Conservation (phyloP, 2,329 filamentous ascomycete genomes). For the Immersiporthe knoxdaviesiana region DNA sequence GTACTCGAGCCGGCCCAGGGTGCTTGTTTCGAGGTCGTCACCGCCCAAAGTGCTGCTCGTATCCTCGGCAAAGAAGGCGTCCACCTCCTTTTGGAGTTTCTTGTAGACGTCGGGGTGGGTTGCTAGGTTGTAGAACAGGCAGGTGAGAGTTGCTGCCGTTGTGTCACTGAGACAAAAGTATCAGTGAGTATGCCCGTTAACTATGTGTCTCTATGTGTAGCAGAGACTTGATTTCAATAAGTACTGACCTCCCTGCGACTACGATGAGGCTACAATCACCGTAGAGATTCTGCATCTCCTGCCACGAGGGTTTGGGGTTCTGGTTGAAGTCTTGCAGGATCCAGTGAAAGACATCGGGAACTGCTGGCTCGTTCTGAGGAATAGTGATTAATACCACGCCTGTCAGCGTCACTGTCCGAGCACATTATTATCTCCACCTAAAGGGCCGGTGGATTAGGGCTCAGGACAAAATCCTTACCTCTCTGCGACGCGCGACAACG, state of each 20-base stretch:
- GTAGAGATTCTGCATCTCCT: slow-evolving; percentile 35
- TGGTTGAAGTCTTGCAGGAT: slow-evolving; percentile 37
- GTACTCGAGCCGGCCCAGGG: slow-evolving; percentile 25
- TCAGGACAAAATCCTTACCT: slow-evolving; percentile 19
- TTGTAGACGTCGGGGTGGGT: slow-evolving; percentile 25
- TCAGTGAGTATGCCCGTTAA: too few species aligned
- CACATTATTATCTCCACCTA: too few species aligned
- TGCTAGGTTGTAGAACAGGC: slow-evolving; percentile 32
- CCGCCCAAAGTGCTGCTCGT: slow-evolving; percentile 15
- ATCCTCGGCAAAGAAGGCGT: slow-evolving; percentile 28
- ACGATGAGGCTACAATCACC: slow-evolving; percentile 39
- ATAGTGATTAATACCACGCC: neutral
- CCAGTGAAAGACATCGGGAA: slow-evolving; percentile 40
- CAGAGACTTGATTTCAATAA: too few species aligned
- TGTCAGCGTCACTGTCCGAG: neutral
- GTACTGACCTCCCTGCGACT: slow-evolving; percentile 39
- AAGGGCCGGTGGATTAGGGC: too few species aligned
- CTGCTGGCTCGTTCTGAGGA: slow-evolving; percentile 23
- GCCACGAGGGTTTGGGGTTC: slow-evolving; percentile 27
- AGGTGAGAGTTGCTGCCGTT: slow-evolving; percentile 31
- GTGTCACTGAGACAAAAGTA: slow-evolving; percentile 31
- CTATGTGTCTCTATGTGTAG: too few species aligned
- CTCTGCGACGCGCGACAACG: slow-evolving; percentile 27
- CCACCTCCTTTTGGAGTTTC: slow-evolving; percentile 27
- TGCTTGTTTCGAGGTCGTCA: slow-evolving; percentile 21